Evolutionary conservation across 768 basidiomycete species (phyloP).

Genomic region (Lepiota brunneoincarnata): DNA sequence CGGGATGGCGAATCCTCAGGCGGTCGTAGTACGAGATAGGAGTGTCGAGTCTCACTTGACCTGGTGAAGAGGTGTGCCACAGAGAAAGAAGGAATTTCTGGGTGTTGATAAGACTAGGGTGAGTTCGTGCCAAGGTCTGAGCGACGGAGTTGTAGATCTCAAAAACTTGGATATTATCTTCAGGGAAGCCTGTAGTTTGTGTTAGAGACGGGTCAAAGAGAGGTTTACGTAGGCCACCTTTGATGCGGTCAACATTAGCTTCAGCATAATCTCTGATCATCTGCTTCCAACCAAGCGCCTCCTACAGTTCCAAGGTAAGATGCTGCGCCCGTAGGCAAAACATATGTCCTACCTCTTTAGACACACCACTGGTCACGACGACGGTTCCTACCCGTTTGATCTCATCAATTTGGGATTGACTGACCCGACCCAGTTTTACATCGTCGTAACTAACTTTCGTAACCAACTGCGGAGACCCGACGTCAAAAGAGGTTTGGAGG

Average conservation of each 20-base stretch:
- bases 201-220: slow-evolving; percentile 42
- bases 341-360: slow-evolving; percentile 30
- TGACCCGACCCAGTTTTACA: slow-evolving; percentile 37
- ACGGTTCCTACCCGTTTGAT: slow-evolving; percentile 58
- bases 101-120: slow-evolving; percentile 53
- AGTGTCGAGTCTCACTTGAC: slow-evolving; percentile 44
- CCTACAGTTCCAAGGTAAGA: slow-evolving; percentile 45
- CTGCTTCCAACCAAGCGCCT: slow-evolving; percentile 58
- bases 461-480: slow-evolving; percentile 42
- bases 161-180: slow-evolving; percentile 66
- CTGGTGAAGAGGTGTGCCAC: slow-evolving; percentile 47
- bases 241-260: slow-evolving; percentile 54
- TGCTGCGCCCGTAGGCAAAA: slow-evolving; percentile 28
- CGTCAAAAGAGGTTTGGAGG: not conserved
- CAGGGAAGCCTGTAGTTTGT: slow-evolving; percentile 55
- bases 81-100: slow-evolving; percentile 57
- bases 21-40: slow-evolving; percentile 81
- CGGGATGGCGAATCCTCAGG: slow-evolving; percentile 68
- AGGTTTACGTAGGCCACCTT: slow-evolving; percentile 36
- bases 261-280: slow-evolving; percentile 54
- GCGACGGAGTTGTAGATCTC: slow-evolving; percentile 69
- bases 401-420: slow-evolving; percentile 41
- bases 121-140: slow-evolving; percentile 68
- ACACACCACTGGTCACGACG: slow-evolving; percentile 59
- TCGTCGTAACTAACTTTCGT: slow-evolving; percentile 62